Conservation (phyloP, 306 rosid genomes). For the Quercus variabilis region DNA sequence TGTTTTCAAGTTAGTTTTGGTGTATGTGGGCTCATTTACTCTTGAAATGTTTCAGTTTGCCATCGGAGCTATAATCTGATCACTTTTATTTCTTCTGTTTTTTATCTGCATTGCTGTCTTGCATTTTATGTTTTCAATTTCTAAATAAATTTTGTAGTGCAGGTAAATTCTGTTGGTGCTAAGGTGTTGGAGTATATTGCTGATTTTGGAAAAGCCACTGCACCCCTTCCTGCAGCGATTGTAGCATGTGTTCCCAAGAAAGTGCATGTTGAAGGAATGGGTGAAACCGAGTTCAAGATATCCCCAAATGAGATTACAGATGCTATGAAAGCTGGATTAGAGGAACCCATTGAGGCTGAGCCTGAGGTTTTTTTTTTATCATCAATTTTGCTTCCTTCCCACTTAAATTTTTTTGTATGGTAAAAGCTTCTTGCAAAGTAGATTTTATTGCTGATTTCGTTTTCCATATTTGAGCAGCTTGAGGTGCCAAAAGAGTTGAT, state of each 20-base stretch:
- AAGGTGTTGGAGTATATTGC: constrained; percentile 80
- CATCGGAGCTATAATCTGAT: not conserved
- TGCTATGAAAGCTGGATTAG: constrained; percentile 84
- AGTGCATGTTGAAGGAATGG: constrained; percentile 77
- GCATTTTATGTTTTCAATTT: not conserved
- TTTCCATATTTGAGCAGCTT: constrained; percentile 53
- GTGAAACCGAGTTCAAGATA: constrained; percentile 92
- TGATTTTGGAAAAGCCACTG: constrained; percentile 83
- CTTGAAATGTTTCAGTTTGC: not conserved
- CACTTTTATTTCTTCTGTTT: not conserved
- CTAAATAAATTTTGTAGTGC: constrained; percentile 14
- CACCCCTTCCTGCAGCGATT: constrained; percentile 97
- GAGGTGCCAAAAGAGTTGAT: constrained; percentile 95
- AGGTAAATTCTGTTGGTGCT: constrained; percentile 93
- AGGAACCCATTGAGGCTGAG: constrained; percentile 81
- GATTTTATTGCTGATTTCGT: constrained; percentile 12
- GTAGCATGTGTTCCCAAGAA: constrained; percentile 94
- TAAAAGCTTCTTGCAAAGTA: not conserved
- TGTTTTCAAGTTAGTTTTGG: not conserved
- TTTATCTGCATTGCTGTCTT: not conserved
- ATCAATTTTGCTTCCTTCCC: constrained; percentile 9
- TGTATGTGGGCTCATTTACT: not conserved
- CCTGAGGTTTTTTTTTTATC: constrained; percentile 70
- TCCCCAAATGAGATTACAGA: constrained; percentile 72
- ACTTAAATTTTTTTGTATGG: not conserved